A percentile compares a stretch with the other conserved stretches of the same genome.
Conservation (phyloP, 225 moss, liverwort and hornwort genomes). For the Marchantia polymorpha region DNA sequence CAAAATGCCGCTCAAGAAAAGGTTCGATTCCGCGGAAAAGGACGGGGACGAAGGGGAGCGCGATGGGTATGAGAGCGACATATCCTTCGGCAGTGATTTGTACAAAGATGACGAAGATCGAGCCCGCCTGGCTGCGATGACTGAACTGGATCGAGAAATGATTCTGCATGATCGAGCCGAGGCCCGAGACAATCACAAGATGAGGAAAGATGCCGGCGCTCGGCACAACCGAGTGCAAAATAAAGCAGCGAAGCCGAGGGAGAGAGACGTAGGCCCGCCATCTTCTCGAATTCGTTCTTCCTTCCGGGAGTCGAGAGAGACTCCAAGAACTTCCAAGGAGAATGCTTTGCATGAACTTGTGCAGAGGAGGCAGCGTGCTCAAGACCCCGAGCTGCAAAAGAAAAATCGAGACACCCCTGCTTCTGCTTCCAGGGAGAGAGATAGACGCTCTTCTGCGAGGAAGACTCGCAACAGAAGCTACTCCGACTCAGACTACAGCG, state of each 20-base stretch:
- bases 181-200: constrained; percentile 78
- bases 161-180: constrained; percentile 86
- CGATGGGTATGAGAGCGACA: constrained; percentile 82
- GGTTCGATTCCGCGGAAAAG: constrained; percentile 83
- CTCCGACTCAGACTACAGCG: constrained; percentile 80
- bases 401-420: constrained; percentile 64
- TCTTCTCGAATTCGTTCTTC: constrained; percentile 97
- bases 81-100: constrained; percentile 92
- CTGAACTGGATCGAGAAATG: constrained; percentile 90
- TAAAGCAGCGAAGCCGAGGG: constrained; percentile 59
- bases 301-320: constrained; percentile 70
- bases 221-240: constrained; percentile 50
- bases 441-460: constrained; percentile 45
- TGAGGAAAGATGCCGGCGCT: constrained; percentile 68
- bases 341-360: constrained; percentile 87
- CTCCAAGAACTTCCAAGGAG: constrained; percentile 78
- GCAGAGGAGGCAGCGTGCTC: constrained; percentile 75
- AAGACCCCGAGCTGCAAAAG: constrained; percentile 69
- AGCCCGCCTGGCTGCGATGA: constrained; percentile 61
- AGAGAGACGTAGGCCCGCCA: constrained; percentile 77
- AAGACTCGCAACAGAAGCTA: constrained; percentile 42
- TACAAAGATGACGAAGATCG: constrained; percentile 97
- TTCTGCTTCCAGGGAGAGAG: constrained; percentile 52
- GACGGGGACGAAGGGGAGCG: constrained; percentile 77
- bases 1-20: constrained; percentile 93